Conservation (phyloP, 2,329 filamentous ascomycete genomes). For the Coniella lustricola region DNA sequence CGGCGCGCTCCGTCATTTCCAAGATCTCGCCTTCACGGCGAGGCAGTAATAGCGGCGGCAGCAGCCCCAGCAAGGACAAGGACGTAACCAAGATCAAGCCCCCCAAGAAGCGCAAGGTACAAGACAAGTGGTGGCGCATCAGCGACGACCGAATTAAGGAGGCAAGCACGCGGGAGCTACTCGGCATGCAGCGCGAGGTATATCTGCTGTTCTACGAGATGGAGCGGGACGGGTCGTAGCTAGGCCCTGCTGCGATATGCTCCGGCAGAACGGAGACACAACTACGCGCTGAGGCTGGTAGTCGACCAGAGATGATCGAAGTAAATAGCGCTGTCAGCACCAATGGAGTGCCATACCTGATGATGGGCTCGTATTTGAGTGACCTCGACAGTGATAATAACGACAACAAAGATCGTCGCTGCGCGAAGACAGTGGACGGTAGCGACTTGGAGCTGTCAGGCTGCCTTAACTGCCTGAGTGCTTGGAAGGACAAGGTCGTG, state of each 20-base stretch:
- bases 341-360: not conserved
- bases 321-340: not conserved
- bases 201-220: constrained; percentile 96
- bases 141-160: constrained; percentile 97
- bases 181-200: constrained; percentile 91
- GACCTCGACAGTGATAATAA: not conserved
- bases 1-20: constrained; percentile 47
- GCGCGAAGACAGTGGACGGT: not conserved
- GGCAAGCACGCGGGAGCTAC: constrained; percentile 82
- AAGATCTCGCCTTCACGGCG: constrained; percentile 34
- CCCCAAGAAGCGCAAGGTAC: constrained; percentile 43
- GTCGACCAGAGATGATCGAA: no score
- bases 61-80: constrained; percentile 11
- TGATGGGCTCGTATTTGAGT: not conserved
- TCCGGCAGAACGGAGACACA: not conserved
- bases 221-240: constrained; percentile 40
- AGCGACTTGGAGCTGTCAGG: not conserved
- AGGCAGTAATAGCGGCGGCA: constrained; percentile 24
- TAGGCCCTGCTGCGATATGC: not conserved
- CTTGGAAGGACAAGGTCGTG: not conserved
- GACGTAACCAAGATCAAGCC: constrained; percentile 21
- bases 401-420: not conserved
- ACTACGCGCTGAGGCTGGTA: not conserved
- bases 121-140: constrained; percentile 92
- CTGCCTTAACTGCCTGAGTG: not conserved